phyloP scores from a whole-genome alignment of 805 yeast species.

The Wickerhamiella qilinensis region DNA sequence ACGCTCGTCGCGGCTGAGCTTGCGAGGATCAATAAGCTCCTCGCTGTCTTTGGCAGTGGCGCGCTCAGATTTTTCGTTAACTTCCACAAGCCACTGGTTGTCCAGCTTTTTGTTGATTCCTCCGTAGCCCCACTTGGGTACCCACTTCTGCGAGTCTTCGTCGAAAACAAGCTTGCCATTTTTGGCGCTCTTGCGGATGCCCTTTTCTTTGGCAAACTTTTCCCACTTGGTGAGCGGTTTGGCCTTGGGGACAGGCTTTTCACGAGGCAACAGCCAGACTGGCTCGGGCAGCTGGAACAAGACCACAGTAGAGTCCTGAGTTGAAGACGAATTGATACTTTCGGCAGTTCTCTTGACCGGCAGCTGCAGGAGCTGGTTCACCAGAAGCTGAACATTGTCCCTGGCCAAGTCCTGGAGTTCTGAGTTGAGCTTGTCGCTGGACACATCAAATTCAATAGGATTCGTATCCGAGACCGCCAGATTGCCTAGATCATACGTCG shows the following conservation, averaged over 20 bases:
- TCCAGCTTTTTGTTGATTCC: constrained; percentile 83
- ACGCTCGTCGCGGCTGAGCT: constrained; percentile 65
- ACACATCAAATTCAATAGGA: constrained; percentile 45
- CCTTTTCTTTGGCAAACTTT: constrained; percentile 86
- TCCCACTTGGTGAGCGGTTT: constrained; percentile 95
- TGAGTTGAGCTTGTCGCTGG: constrained; percentile 29
- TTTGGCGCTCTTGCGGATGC: constrained; percentile 78
- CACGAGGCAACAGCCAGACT: constrained; percentile 71
- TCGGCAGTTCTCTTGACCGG: constrained; percentile 84
- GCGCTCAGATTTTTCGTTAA: constrained; percentile 42
- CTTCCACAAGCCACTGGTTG: constrained; percentile 90
- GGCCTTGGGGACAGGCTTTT: constrained; percentile 84
- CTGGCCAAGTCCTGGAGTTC: constrained; percentile 54
- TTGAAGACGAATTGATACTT: constrained; percentile 40
- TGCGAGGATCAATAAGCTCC: constrained; percentile 77
- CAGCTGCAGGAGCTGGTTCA: constrained; percentile 77
- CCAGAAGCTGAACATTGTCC: constrained; percentile 81
- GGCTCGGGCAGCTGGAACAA: constrained; percentile 78
- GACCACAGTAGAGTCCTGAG: constrained; percentile 55
- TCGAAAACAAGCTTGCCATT: constrained; percentile 81
- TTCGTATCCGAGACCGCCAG: constrained; percentile 80
- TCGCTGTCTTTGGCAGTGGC: constrained; percentile 12
- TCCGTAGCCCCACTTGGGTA: constrained; percentile 94
- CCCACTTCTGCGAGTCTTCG: constrained; percentile 89
- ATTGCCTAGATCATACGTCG: constrained; percentile 76